phyloP scores from a whole-genome alignment of 306 rosid genomes.

The Bauhinia variegata region DNA sequence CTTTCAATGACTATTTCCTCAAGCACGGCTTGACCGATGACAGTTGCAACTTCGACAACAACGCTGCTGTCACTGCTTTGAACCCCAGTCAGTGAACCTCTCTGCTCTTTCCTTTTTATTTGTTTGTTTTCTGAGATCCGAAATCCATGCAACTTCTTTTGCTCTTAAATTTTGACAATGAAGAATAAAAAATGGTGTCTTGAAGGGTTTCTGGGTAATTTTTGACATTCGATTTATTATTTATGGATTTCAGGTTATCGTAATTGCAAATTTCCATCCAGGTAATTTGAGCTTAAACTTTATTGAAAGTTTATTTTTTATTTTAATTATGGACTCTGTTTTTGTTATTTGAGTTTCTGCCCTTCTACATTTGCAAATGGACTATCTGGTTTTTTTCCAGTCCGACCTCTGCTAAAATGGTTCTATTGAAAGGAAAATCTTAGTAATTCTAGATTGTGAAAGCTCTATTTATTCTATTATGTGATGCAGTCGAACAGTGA shows the following conservation, averaged over 20 bases:
- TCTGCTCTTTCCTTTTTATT: background rate
- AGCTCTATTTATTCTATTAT: background rate
- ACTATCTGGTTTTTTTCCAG: too few relatives aligned
- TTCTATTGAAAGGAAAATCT: too few relatives aligned
- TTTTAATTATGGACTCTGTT: too few relatives aligned
- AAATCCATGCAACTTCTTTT: background rate
- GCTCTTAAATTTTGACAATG: background rate
- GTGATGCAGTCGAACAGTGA: slow-evolving; percentile 57
- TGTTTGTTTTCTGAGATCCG: background rate
- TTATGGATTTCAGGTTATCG: slow-evolving; percentile 63
- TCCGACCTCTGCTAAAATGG: too few relatives aligned
- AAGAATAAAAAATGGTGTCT: background rate
- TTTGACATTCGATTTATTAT: background rate
- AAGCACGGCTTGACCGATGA: slow-evolving; percentile 77
- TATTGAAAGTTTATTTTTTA: background rate
- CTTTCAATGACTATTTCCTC: slow-evolving; percentile 76
- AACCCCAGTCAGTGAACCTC: slow-evolving; percentile 67
- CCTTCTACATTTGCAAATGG: too few relatives aligned
- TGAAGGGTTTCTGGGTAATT: background rate
- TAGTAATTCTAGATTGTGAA: slow-evolving; percentile 2
- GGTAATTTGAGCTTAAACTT: slow-evolving; percentile 53
- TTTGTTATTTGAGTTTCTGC: too few relatives aligned
- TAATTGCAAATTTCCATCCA: slow-evolving; percentile 79
- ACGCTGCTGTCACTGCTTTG: slow-evolving; percentile 75
- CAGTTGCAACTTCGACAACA: slow-evolving; percentile 68